Evolutionary conservation across 768 basidiomycete species (phyloP).

Genomic region (Glaciozyma antarctica): DNA sequence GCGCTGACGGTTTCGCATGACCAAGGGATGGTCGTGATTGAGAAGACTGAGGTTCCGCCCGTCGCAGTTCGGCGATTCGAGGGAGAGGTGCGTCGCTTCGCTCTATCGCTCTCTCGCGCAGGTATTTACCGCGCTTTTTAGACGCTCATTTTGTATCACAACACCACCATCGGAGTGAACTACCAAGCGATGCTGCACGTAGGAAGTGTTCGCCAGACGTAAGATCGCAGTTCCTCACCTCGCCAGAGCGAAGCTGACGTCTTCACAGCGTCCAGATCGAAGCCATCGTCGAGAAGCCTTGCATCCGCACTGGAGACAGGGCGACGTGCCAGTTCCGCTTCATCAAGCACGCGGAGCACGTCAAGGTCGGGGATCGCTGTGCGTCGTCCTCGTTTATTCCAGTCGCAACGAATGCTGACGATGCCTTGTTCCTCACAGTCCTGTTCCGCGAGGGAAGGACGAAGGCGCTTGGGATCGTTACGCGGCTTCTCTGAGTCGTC

Average conservation of each 20-base stretch:
- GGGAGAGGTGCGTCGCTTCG: constrained; percentile 51
- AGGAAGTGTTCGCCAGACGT: constrained; percentile 14
- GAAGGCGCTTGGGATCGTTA: constrained; percentile 37
- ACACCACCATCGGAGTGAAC: constrained; percentile 7
- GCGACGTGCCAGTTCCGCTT: constrained; percentile 75
- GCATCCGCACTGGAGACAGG: constrained; percentile 87
- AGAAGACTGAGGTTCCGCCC: constrained; percentile 54
- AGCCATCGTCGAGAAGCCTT: constrained; percentile 56
- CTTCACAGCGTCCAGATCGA: constrained; percentile 25
- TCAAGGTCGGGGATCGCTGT: constrained; percentile 57
- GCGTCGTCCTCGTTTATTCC: constrained; percentile 42
- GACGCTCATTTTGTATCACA: constrained; percentile 65
- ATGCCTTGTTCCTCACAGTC: not conserved
- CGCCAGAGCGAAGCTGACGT: not conserved
- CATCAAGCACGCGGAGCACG: constrained; percentile 70
- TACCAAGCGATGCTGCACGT: constrained; percentile 38
- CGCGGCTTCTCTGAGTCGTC: constrained; percentile 14
- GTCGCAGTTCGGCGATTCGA: constrained; percentile 75
- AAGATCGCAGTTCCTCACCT: not conserved
- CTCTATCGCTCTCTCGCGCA: too few species aligned
- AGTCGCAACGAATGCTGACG: not conserved
- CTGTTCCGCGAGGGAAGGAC: not conserved
- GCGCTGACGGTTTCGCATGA: not conserved
- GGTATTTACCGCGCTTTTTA: too few species aligned
- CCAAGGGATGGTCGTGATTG: constrained; percentile 71